phyloP scores from a whole-genome alignment of 495 filamentous ascomycete species.

The Wilcoxina mikolae region DNA sequence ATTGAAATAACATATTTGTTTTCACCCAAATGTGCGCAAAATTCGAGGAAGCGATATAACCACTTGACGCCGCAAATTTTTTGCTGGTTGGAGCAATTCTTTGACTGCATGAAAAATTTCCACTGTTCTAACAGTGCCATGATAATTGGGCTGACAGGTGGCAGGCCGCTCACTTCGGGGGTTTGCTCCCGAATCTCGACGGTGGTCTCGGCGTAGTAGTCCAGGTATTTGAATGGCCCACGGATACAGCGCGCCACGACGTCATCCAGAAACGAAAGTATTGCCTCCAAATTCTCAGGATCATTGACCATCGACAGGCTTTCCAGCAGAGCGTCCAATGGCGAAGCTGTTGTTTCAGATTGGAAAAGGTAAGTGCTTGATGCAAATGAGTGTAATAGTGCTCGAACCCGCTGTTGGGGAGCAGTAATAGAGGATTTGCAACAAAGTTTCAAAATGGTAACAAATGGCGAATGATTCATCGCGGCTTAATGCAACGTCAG shows the following conservation, averaged over 20 bases:
- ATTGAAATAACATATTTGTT: constrained; percentile 18
- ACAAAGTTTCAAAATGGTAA: constrained; percentile 23
- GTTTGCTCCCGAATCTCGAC: constrained; percentile 6
- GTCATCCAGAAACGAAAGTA: constrained; percentile 23
- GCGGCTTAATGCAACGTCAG: constrained; percentile 5
- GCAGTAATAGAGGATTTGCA: constrained; percentile 14
- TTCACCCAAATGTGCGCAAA: constrained; percentile 21
- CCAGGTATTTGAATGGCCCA: constrained; percentile 26
- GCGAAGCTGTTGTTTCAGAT: constrained; percentile 14
- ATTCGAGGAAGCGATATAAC: constrained; percentile 23
- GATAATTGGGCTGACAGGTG: constrained; percentile 22
- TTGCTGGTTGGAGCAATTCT: constrained; percentile 1
- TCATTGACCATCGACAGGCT: constrained; percentile 20
- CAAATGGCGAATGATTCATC: constrained; percentile 24
- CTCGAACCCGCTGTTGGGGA: constrained; percentile 18
- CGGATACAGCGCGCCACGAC: constrained; percentile 19
- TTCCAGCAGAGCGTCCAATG: constrained; percentile 25
- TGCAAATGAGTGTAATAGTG: constrained; percentile 23
- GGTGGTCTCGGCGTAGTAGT: constrained; percentile 20
- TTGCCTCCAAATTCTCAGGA: constrained; percentile 4
- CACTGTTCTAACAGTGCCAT: constrained; percentile 25
- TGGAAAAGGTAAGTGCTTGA: constrained; percentile 23
- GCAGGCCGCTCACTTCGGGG: background rate
- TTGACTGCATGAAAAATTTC: constrained; percentile 22
- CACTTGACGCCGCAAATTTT: constrained; percentile 16